These are phyloP conservation scores for Lonicera japonica DNA, from an alignment of 129 eudicot genomes.

Conservation along the genomic window DNA sequence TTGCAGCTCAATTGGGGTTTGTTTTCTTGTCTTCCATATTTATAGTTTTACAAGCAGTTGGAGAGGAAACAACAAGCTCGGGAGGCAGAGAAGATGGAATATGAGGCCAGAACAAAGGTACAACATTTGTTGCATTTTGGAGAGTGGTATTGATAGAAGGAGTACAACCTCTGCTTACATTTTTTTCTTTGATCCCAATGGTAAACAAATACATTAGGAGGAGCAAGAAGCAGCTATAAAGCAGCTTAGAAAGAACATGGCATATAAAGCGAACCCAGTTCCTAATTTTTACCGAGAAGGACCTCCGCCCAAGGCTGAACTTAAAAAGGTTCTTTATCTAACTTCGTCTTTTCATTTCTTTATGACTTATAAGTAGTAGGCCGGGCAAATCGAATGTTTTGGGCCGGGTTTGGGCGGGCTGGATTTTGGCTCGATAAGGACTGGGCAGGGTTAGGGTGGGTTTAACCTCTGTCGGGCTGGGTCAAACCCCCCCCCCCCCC, in stretches of 20 bases:
- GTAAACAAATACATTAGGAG: constrained; percentile 61
- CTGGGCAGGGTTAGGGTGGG: no score
- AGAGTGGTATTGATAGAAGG: no score
- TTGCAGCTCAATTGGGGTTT: not conserved
- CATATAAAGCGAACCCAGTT: constrained; percentile 83
- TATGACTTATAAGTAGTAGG: no score
- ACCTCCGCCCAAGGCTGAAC: constrained; percentile 92
- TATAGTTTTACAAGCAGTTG: constrained; percentile 70
- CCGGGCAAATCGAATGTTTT: no score
- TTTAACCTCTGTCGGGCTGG: no score
- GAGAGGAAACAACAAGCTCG: constrained; percentile 86
- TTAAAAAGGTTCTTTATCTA: constrained; percentile 64
- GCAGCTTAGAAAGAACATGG: constrained; percentile 80
- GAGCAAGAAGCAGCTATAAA: constrained; percentile 86
- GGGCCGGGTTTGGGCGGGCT: no score
- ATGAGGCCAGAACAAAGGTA: constrained; percentile 91
- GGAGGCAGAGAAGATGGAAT: constrained; percentile 80
- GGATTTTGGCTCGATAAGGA: no score
- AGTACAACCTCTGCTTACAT: not conserved
- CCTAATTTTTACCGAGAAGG: constrained; percentile 90
- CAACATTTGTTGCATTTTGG: not conserved
- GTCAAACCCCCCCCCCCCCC: no score
- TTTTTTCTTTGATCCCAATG: constrained; percentile 7
- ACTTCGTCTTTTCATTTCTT: not conserved
- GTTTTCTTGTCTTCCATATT: constrained; percentile 1